Percentiles rank a stretch among this genome's conserved stretches.
phyloP scores from a whole-genome alignment of 208 protist species.

The Acanthamoeba culbertsoni region DNA sequence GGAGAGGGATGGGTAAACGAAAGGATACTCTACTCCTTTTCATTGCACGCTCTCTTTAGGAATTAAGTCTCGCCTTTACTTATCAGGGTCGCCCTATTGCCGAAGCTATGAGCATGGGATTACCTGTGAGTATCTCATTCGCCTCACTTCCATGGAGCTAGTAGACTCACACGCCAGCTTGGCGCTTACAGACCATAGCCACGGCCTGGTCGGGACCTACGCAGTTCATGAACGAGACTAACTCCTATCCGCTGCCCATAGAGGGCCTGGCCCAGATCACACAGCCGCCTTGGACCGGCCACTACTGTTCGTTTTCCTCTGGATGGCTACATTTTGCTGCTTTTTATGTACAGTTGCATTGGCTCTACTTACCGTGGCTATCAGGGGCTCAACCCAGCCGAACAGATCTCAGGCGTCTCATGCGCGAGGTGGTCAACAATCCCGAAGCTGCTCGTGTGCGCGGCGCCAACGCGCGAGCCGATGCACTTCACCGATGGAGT shows the following conservation, averaged over 20 bases:
- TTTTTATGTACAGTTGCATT: not conserved
- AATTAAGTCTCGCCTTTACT: not conserved
- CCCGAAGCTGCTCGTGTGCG: not conserved
- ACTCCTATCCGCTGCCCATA: slow-evolving; percentile 59
- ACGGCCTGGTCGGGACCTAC: slow-evolving; percentile 78
- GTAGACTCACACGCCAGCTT: not conserved
- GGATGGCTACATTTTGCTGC: not conserved
- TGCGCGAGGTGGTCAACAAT: slow-evolving; percentile 39
- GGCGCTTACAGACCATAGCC: slow-evolving; percentile 66
- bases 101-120: slow-evolving; percentile 81
- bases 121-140: slow-evolving; percentile 60
- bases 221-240: slow-evolving; percentile 75
- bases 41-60: not conserved
- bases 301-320: not conserved
- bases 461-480: not conserved
- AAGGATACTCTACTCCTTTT: not conserved
- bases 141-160: not conserved
- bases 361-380: too few relatives aligned
- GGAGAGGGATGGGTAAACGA: slow-evolving; percentile 83
- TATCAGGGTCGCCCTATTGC: slow-evolving; percentile 75
- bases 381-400: slow-evolving; percentile 45
- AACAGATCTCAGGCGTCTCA: not conserved
- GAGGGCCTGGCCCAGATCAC: slow-evolving; percentile 1
- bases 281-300: not conserved
- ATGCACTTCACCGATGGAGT: not conserved